These are phyloP conservation scores for Elsinoe batatas DNA, from an alignment of 2,329 filamentous ascomycete genomes.

Conservation along the genomic window DNA sequence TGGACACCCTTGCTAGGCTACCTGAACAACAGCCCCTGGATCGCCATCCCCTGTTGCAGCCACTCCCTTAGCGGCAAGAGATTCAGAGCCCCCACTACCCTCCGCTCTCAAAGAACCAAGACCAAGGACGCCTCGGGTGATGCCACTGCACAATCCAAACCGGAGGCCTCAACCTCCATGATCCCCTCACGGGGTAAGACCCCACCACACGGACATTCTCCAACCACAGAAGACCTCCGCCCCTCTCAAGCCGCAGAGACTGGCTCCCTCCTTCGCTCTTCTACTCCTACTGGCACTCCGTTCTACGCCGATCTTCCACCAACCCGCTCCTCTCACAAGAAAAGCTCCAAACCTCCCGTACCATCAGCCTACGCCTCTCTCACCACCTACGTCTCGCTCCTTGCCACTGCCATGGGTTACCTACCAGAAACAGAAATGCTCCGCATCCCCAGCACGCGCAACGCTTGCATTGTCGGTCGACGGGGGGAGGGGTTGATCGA, in stretches of 20 bases:
- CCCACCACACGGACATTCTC: too few species aligned
- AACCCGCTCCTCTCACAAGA: not conserved
- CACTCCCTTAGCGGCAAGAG: conserved; percentile 67
- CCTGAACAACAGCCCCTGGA: conserved; percentile 66
- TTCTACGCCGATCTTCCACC: too few species aligned
- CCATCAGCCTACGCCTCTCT: conserved; percentile 74
- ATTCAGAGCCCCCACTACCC: conserved; percentile 51
- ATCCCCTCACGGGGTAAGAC: too few species aligned
- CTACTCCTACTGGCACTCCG: too few species aligned
- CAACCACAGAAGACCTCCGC: not conserved
- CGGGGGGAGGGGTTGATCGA: conserved; percentile 14
- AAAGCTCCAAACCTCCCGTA: conserved; percentile 17
- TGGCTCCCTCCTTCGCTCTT: conserved; percentile 21
- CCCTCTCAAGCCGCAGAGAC: conserved; percentile 25
- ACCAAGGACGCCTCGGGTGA: not conserved
- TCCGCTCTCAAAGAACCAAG: not conserved
- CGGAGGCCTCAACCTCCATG: not conserved
- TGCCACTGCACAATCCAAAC: not conserved
- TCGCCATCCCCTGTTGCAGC: conserved; percentile 92
- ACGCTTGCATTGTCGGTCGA: conserved; percentile 69
- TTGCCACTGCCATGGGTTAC: conserved; percentile 66
- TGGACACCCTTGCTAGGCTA: conserved; percentile 89
- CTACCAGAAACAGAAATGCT: conserved; percentile 72
- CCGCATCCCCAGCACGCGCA: conserved; percentile 84
- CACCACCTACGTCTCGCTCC: conserved; percentile 62